A percentile compares a stretch with the other conserved stretches of the same genome.
Conservation (phyloP, 257 asterid species). For the Asclepias syriaca region DNA sequence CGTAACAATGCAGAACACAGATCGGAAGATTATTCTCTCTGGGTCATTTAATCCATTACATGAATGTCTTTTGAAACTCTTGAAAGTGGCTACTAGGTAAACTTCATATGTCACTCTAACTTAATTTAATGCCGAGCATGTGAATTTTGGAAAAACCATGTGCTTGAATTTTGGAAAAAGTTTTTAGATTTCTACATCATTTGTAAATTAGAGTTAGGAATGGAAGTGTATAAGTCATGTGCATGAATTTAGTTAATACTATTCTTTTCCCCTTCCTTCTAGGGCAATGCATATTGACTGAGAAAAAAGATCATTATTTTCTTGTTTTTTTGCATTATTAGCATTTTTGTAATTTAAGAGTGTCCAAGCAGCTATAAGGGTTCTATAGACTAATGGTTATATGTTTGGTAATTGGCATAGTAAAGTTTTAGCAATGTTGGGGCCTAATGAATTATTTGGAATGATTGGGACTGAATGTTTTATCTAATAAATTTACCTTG, state of each 20-base stretch:
- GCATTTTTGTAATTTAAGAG: neutral
- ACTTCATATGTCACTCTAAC: neutral
- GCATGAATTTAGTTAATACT: neutral
- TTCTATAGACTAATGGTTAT: neutral
- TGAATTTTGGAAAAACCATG: neutral
- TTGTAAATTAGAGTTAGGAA: neutral
- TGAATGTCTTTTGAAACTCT: no score
- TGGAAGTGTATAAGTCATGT: neutral
- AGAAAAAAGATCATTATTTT: neutral
- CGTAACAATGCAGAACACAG: slow-evolving; percentile 51
- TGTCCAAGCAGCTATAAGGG: neutral
- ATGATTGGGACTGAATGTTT: neutral
- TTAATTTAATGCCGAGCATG: slow-evolving; percentile 2
- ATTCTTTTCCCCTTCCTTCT: neutral
- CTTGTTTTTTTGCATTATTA: neutral
- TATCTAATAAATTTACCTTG: slow-evolving; percentile 1
- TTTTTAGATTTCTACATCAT: neutral
- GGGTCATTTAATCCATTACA: slow-evolving; percentile 97
- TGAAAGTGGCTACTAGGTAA: slow-evolving; percentile 81
- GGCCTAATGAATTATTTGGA: neutral
- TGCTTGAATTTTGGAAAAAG: neutral
- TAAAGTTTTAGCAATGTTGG: neutral
- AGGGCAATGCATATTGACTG: neutral
- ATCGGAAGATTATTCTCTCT: slow-evolving; percentile 75
- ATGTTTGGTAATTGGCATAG: neutral